Evolutionary conservation across 805 yeast genomes (phyloP).

Genomic region (Kodamaea jinghongensis): DNA sequence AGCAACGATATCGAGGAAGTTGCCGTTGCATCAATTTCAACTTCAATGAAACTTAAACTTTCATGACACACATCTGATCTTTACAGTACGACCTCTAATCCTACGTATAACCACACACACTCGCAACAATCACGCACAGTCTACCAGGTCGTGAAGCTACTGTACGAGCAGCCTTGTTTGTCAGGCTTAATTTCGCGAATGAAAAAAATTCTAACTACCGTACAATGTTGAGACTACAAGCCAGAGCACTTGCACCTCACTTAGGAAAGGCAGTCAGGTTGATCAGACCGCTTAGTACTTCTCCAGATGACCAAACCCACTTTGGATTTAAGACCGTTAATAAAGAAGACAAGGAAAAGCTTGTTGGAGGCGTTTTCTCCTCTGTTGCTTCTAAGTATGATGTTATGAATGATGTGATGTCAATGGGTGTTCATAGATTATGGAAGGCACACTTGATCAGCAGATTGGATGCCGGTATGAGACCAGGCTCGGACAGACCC

Average conservation of each 20-base stretch:
- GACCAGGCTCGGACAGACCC: constrained; percentile 79
- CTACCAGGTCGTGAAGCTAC: too few species aligned
- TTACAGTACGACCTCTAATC: too few species aligned
- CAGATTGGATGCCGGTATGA: constrained; percentile 86
- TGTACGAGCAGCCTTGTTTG: too few species aligned
- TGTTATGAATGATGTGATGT: constrained; percentile 97
- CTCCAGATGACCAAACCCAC: constrained; percentile 53
- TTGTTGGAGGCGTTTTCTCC: constrained; percentile 85
- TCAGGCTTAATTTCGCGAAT: too few species aligned
- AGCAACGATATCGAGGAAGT: too few species aligned
- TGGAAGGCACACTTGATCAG: constrained; percentile 93
- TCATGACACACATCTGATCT: too few species aligned
- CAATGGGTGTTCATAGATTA: constrained; percentile 87
- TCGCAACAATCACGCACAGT: too few species aligned
- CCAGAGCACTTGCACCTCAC: not conserved
- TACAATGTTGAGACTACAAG: too few species aligned
- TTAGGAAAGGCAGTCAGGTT: constrained; percentile 2
- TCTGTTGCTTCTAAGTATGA: constrained; percentile 94
- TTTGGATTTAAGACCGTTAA: constrained; percentile 87
- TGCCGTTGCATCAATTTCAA: too few species aligned
- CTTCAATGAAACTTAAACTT: too few species aligned
- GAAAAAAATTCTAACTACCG: too few species aligned
- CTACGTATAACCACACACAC: too few species aligned
- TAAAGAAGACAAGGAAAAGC: constrained; percentile 72
- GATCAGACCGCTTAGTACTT: constrained; percentile 9